A percentile compares a stretch with the other conserved stretches of the same genome.
Conservation (phyloP, 306 rosid species). For the Quercus robur region DNA sequence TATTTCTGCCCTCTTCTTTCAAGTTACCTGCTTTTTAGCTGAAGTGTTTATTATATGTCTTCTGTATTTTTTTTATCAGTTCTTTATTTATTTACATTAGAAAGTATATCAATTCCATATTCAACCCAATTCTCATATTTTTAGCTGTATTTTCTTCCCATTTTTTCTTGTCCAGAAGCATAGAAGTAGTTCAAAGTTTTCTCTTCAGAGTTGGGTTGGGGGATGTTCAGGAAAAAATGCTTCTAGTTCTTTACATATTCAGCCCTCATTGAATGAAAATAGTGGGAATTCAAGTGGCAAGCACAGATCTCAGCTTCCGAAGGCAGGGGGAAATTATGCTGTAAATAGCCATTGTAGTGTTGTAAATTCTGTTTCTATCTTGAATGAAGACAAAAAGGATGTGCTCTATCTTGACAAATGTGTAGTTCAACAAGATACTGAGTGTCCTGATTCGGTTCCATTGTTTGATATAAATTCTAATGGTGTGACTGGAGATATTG, state of each 20-base stretch:
- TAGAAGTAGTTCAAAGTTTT: conserved; percentile 76
- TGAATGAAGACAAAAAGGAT: conserved; percentile 36
- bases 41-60: background rate
- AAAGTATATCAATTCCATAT: background rate
- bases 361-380: conserved; percentile 29
- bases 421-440: conserved; percentile 33
- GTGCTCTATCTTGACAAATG: conserved; percentile 21
- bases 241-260: conserved; percentile 36
- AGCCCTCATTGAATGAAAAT: conserved; percentile 33
- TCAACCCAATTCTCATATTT: background rate
- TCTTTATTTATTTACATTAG: background rate
- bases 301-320: conserved; percentile 44
- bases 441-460: conserved; percentile 34
- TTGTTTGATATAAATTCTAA: conserved; percentile 25
- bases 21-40: background rate
- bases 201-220: conserved; percentile 87
- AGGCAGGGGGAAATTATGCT: conserved; percentile 37
- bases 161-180: conserved; percentile 62
- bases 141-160: conserved; percentile 4
- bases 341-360: conserved; percentile 33
- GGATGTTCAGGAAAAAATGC: conserved; percentile 62
- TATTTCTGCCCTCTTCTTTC: background rate
- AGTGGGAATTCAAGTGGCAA: conserved; percentile 33
- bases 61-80: background rate
- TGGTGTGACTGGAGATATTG: conserved; percentile 38